Evolutionary conservation across 192 early-diverging fungal genomes (phyloP), one percentile per base, ranked within the genome.

Genomic region (Entomortierella beljakovae): DNA sequence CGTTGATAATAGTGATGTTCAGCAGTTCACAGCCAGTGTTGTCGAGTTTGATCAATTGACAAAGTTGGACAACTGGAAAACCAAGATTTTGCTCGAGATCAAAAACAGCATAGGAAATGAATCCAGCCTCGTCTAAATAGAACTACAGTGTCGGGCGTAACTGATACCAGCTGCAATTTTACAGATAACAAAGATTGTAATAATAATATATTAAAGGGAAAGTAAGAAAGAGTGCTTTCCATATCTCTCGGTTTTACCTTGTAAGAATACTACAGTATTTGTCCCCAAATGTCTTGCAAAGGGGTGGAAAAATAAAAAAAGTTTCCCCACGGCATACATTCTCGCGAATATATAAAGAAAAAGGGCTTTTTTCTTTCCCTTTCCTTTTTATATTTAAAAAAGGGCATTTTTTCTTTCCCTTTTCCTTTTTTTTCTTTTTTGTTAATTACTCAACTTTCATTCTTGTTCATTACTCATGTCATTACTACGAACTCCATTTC

Each of bases 61-160:
- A 31, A 93, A 94, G 76, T 87, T 99, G 38, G 98, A 99, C 85
- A 88, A 89, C 75, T 99, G 98, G 98, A 99, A 98, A 84, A 99
- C 97, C 15, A 90, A 92, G 29, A 83, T 98, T 55, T 82, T 98
- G 49, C 85, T 98, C 61, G 86, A 87, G 61, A 92, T 98, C 64
- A 98, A 99, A 86, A 95, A 97, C 79, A 76, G 89, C 25, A 88
- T 97, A 57, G 90, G 88, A 82, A 87, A 88, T 35, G 88, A 88
- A 20, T 83, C 86, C 6, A 83, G 83, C 61, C 80, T 92, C 16
- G 90, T 84, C 33, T 92, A 86, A 61, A 9, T 2, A 1, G 18
- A 18, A 13, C 28, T 3, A 50, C 5, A 50, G 7, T 22, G 9
- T 22, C 4, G 49, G 15, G 16, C 5, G n/a, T 16, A 50, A 50